Evolutionary conservation across 441 rosid species (phyloP).

Genomic region (Pelargonium exstipulatum): DNA sequence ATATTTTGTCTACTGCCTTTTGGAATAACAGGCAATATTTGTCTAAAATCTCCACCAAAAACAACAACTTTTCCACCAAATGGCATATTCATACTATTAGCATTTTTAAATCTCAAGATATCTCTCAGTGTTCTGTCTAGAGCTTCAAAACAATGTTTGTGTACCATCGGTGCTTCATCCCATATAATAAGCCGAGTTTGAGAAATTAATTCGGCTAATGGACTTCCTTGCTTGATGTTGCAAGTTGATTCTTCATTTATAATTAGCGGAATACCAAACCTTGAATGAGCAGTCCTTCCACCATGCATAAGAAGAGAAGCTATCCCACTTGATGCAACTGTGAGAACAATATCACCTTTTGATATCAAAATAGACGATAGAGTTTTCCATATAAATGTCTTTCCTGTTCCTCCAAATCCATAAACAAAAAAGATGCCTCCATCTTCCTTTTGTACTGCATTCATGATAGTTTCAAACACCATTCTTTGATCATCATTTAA

Average conservation of each 20-base stretch:
- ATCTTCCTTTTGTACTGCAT: background rate
- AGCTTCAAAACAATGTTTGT: conserved; percentile 11
- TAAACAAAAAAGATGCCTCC: background rate
- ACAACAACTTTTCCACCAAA: conserved; percentile 11
- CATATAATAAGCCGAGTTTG: background rate
- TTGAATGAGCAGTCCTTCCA: conserved; percentile 12
- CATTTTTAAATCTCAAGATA: background rate
- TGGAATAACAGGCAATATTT: conserved; percentile 1
- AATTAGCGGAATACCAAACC: background rate
- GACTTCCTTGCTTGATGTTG: background rate
- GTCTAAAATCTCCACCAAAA: conserved; percentile 17
- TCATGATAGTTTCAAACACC: background rate
- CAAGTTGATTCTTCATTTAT: background rate
- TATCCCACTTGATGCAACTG: background rate
- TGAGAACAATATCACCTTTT: background rate
- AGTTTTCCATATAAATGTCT: background rate
- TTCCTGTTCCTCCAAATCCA: conserved; percentile 5
- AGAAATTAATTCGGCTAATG: background rate
- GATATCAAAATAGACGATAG: background rate
- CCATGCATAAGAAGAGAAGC: background rate
- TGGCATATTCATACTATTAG: background rate
- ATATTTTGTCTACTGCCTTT: background rate
- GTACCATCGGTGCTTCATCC: conserved; percentile 14
- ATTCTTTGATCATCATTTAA: background rate
- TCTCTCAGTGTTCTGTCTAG: background rate